Evolutionary conservation across 148 eudicot genomes (phyloP), one percentile per base, ranked within the genome.

Genomic region (Heliosperma pusillum): DNA sequence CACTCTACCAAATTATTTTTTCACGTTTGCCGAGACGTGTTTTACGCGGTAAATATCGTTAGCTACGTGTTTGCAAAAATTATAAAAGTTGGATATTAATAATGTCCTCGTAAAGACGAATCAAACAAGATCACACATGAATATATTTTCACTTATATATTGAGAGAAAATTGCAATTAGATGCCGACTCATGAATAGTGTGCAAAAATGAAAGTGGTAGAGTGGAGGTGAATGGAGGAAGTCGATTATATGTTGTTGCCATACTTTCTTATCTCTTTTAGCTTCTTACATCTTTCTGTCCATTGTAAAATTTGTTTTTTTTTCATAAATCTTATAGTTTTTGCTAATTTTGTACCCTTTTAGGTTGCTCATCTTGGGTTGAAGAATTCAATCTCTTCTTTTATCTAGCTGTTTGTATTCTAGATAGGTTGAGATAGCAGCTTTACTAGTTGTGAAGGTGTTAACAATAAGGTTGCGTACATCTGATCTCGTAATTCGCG

Each of bases 251-350:
- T 56, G 72, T 33, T 27, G 68, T 42, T 70, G 40, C 67, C 72
- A 75, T 63, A 27, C 66, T 45, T 73, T 74, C 77, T 76, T 80
- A 71, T 76, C 78, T 70, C 70, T 40, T 47, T 61, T 63, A 25
- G 63, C 17, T 10, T 69, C 36, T 47, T 79, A 47, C 7, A 7
- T 20, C 55, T 58, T 68, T 68, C 59, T 60, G 69, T 73, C 73
- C 52, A 64, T 30, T 69, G 16, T 27, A 36, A 56, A 74, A 70
- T 19, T 80, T 40, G 59, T 66, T 33, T 50, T 30, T 70, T 36
- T 17, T 64, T n/a, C n/a, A n/a, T 29, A 53, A 36, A 64, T 70
- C 72, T 70, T 44, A 29, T 74, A 63, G 30, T 45, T 70, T 79
- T 8, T 33, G 20, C 60, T 21, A 33, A 30, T 55, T 67, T 30